phyloP scores from a whole-genome alignment of 2,329 filamentous ascomycete species.

The Dactylellina cionopaga region DNA sequence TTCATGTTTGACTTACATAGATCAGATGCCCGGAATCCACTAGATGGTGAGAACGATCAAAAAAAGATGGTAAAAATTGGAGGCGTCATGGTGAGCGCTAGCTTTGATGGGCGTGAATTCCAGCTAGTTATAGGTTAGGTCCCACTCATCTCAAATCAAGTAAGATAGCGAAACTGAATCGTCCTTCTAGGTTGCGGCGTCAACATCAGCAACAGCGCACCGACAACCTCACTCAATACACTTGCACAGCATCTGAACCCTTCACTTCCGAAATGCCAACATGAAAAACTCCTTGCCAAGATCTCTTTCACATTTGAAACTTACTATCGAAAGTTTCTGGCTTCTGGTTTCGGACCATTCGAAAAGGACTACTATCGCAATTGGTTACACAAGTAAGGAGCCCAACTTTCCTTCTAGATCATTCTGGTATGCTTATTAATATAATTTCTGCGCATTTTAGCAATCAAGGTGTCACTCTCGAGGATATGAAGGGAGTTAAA shows the following conservation, averaged over 20 bases:
- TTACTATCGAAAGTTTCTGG: slow-evolving; percentile 78
- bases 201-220: slow-evolving; percentile 83
- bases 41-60: too few species aligned
- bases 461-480: slow-evolving; percentile 75
- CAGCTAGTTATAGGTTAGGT: slow-evolving; percentile 74
- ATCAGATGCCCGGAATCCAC: too few species aligned
- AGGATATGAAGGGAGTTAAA: slow-evolving; percentile 78
- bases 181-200: slow-evolving; percentile 67
- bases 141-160: too few species aligned
- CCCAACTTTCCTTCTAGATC: too few species aligned
- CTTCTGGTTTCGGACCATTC: slow-evolving; percentile 77
- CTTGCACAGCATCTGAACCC: slow-evolving; percentile 61
- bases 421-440: too few species aligned
- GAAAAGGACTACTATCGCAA: slow-evolving; percentile 80
- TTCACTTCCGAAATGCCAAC: slow-evolving; percentile 68
- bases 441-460: too few species aligned
- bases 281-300: slow-evolving; percentile 82
- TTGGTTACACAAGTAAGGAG: slow-evolving; percentile 87
- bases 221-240: slow-evolving; percentile 85
- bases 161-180: too few species aligned
- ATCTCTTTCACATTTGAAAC: slow-evolving; percentile 81
- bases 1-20: too few species aligned
- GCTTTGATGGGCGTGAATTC: slow-evolving; percentile 84
- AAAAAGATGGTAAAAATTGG: too few species aligned
- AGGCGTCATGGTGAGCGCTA: slow-evolving; percentile 89